These are phyloP conservation scores for Apophysomyces sp. DNA, from an alignment of 371 early-diverging fungal species.

Conservation along the genomic window DNA sequence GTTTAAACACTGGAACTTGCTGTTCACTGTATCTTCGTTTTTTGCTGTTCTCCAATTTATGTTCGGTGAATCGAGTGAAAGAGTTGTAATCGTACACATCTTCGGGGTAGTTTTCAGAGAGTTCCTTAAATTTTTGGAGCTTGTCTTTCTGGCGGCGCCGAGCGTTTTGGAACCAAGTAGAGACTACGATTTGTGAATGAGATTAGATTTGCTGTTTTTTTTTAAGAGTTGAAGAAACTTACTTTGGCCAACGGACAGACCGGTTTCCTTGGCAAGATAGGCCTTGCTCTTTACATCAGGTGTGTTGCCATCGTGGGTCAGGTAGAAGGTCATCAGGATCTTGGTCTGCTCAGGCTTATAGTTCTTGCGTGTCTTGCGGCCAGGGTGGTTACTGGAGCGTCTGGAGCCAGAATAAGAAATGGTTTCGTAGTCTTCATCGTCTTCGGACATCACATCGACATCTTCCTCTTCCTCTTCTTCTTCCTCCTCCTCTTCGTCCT, in stretches of 20 bases:
- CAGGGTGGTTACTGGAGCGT: not conserved
- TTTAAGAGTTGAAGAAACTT: slow-evolving; percentile 5
- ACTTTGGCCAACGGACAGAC: slow-evolving; percentile 31
- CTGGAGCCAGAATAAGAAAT: slow-evolving; percentile 6
- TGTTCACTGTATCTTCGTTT: not conserved
- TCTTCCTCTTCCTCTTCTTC: slow-evolving; percentile 11
- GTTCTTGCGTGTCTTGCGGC: slow-evolving; percentile 33
- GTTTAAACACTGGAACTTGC: not conserved
- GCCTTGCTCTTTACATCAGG: slow-evolving; percentile 24
- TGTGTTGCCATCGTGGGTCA: slow-evolving; percentile 26
- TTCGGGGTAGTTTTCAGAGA: slow-evolving; percentile 15
- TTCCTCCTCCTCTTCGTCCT: slow-evolving; percentile 13
- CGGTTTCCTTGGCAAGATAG: slow-evolving; percentile 20
- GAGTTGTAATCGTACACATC: slow-evolving; percentile 30
- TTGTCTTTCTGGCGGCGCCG: slow-evolving; percentile 34
- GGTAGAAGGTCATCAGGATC: slow-evolving; percentile 38
- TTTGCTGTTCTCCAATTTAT: not conserved
- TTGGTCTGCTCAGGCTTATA: slow-evolving; percentile 25
- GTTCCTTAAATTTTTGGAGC: slow-evolving; percentile 20
- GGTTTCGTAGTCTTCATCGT: slow-evolving; percentile 9
- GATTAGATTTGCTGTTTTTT: not conserved
- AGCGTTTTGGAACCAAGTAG: slow-evolving; percentile 49
- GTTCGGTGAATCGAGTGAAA: slow-evolving; percentile 16
- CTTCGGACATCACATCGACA: slow-evolving; percentile 4
- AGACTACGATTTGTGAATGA: slow-evolving; percentile 17